Evolutionary conservation across 805 yeast genomes (phyloP), one percentile per base, ranked within the genome.

Genomic region (Ogataea dorogensis): DNA sequence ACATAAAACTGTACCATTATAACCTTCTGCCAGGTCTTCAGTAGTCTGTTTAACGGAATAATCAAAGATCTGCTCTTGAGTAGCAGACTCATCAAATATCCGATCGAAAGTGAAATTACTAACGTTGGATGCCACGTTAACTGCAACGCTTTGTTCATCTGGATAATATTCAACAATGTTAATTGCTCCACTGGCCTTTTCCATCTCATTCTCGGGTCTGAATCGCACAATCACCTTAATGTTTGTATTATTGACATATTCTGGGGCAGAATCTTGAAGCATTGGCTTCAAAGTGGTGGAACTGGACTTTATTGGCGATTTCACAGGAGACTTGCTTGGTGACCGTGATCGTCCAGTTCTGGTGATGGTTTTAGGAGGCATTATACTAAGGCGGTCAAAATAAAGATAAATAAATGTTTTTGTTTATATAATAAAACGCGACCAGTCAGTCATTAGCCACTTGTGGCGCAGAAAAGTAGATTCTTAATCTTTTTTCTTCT

Each of bases 171-270:
- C 31, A 9, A 46, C 46, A 16, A 48, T 37, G 13, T 38, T 35
- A 2, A 30, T 17, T 3, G 49, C 45, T 1, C 31, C 29, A 25
- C 33, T 37, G 3, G 25, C 21, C 20, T 15, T 33, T 19, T 53
- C 54, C 38, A 45, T 26, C 16, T 39, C 44, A 33, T 61, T 68
- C 28, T 65, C 65, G 1, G 93, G 93, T 28, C 93, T 64, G 49
- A 85, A 77, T 34, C 95, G 65, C 17, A 85, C 86, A 13, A 85
- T 68, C 17, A 85, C 94, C 49, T 76, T 76, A 53, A 82, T 75
- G 45, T 71, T 68, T 34, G 61, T 44, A 33, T 53, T 53, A 17
- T 45, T 47, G 9, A 47, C 43, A 15, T 30, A 33, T 25, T 44
- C 49, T 10, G 35, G 24, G 11, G 18, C 10, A 12, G 24, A 5